phyloP scores from a whole-genome alignment of 306 rosid genomes.

The Pueraria montana region DNA sequence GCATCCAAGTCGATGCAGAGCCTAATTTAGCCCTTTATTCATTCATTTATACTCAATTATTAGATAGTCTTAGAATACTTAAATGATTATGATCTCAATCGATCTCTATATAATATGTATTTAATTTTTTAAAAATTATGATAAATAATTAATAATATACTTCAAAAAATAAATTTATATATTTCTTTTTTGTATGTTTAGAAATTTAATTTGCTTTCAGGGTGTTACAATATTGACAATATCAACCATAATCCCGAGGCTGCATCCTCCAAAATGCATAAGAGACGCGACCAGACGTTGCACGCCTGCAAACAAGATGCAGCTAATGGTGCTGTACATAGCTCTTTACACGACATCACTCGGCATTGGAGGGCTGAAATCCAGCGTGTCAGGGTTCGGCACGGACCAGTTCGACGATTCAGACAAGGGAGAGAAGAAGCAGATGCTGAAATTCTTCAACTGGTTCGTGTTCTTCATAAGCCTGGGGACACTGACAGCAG shows the following conservation, averaged over 20 bases:
- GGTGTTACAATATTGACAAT: conserved; percentile 86
- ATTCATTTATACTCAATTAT: too few species aligned
- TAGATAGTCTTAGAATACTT: too few species aligned
- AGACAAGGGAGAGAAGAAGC: conserved; percentile 58
- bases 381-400: conserved; percentile 89
- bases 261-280: conserved; percentile 80
- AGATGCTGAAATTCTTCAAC: conserved; percentile 77
- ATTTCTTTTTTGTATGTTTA: too few species aligned
- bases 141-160: too few species aligned
- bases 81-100: too few species aligned
- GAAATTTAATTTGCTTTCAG: too few species aligned
- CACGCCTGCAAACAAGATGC: conserved; percentile 58
- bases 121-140: too few species aligned
- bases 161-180: too few species aligned
- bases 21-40: background rate
- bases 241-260: conserved; percentile 83
- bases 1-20: background rate
- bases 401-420: conserved; percentile 86
- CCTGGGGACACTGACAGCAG: conserved; percentile 83
- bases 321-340: conserved; percentile 63
- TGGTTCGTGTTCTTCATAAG: conserved; percentile 96
- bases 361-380: conserved; percentile 89
- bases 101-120: too few species aligned
- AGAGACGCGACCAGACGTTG: conserved; percentile 38
- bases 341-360: conserved; percentile 81